phyloP scores from a whole-genome alignment of 805 yeast species.

The Pichia membranifaciens region DNA sequence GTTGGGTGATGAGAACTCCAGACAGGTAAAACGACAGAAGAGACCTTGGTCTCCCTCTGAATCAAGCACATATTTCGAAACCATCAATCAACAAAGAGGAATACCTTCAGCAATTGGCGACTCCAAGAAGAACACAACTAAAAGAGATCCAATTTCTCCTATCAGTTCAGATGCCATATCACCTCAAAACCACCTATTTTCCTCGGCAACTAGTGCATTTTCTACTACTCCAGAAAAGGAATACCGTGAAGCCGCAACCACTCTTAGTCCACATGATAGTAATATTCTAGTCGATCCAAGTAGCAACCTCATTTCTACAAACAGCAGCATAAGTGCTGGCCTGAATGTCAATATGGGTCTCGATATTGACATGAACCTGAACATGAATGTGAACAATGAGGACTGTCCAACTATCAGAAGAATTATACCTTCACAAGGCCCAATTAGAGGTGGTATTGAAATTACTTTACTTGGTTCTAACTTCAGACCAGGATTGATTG shows the following conservation, averaged over 20 bases:
- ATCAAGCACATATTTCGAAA: constrained; percentile 22
- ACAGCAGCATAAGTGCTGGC: background rate
- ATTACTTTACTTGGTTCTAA: constrained; percentile 84
- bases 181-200: constrained; percentile 25
- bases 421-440: constrained; percentile 93
- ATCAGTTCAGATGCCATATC: constrained; percentile 29
- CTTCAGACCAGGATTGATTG: constrained; percentile 75
- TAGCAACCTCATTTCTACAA: background rate
- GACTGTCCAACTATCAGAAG: constrained; percentile 62
- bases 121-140: constrained; percentile 10
- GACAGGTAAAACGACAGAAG: constrained; percentile 28
- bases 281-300: background rate
- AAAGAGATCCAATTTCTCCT: constrained; percentile 29
- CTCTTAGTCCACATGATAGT: background rate
- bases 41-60: constrained; percentile 29
- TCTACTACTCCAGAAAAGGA: constrained; percentile 31
- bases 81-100: constrained; percentile 23
- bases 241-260: background rate
- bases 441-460: constrained; percentile 93
- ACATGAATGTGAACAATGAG: constrained; percentile 6
- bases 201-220: constrained; percentile 29
- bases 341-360: background rate
- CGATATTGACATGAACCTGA: background rate
- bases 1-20: constrained; percentile 12
- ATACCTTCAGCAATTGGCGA: background rate